phyloP scores from a whole-genome alignment of 176 grass and related monocot species.

The Musa itinerans region DNA sequence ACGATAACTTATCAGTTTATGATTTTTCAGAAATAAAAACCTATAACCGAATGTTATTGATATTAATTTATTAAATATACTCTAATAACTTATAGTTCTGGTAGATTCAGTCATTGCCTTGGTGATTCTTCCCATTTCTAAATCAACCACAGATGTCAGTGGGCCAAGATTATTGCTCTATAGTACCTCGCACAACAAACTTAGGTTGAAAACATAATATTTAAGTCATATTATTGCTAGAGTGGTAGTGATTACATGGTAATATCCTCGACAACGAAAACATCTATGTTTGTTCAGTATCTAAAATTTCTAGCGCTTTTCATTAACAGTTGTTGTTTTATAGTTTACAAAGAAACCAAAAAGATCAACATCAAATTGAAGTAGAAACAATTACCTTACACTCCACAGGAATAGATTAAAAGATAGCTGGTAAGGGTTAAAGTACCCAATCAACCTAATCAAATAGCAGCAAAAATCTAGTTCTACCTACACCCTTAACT shows the following conservation, averaged over 20 bases:
- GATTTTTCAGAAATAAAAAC: too few relatives aligned
- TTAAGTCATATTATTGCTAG: not conserved
- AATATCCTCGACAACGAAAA: not conserved
- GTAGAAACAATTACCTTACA: not conserved
- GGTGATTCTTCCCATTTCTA: too few relatives aligned
- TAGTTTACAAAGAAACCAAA: not conserved
- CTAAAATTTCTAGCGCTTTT: not conserved
- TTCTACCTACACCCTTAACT: not conserved
- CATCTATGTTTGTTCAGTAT: not conserved
- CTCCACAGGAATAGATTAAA: not conserved
- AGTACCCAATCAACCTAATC: not conserved
- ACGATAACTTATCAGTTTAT: too few relatives aligned
- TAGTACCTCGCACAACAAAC: not conserved
- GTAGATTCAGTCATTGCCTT: too few relatives aligned
- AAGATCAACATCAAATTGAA: not conserved
- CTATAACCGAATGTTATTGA: too few relatives aligned
- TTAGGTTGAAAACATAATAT: not conserved
- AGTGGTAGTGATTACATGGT: not conserved
- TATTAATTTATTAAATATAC: too few relatives aligned
- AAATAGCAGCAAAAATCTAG: too few relatives aligned
- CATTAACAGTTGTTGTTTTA: not conserved
- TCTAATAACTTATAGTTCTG: too few relatives aligned
- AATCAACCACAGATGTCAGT: not conserved
- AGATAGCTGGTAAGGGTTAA: not conserved
- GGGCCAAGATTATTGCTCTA: not conserved